Base-by-base conservation (phyloP, 108 stramenopile species). In the Mediolabrus comicus region DNA sequence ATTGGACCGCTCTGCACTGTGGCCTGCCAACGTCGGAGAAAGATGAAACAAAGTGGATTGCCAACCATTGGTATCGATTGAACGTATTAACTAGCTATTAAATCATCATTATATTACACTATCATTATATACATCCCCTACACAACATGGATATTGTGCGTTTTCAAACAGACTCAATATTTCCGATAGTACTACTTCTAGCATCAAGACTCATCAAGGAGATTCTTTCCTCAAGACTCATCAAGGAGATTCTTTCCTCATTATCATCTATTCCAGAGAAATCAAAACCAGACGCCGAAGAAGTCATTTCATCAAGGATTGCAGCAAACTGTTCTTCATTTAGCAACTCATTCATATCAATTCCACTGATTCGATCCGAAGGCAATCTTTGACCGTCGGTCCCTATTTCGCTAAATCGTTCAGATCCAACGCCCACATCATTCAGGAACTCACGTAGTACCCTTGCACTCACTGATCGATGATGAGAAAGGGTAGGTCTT, bases 251-350 rank as follows among this genome's bases (percentile, higher is more conserved):
- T 13, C 13, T 39, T 3, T 39, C 38, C 13, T 3, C 38, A 43
- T n/a, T 1, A 24, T n/a, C 46, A 16, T 43, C 14, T 16, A 51
- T 26, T 62, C 13, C 46, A 54, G 22, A n/a, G 26, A 53, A 16
- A 62, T 52, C 46, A 53, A 25, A 43, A 13, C n/a, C 39, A 46
- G 16, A 22, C 14, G 7, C n/a, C 61, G 10, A 13, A 55, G 17
- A 55, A 55, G 17, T 10, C 54, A 54, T 25, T 38, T 80, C 83
- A 17, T 81, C 76, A 4, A 89, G 70, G 86, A 89, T 86, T 43
- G 86, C 84, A 30, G 85, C 84, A 0, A 83, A 84, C 3, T 89
- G 81, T 30, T 86, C 82, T 24, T 84, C 86, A 5, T 80, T 81
- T 10, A 89, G 61, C 19, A 74, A 59, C 67, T 88, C 85, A 4